Evolutionary conservation across 2,329 filamentous ascomycete species (phyloP), one percentile per base, ranked within the genome.

Genomic region (Aspergillus awamori): DNA sequence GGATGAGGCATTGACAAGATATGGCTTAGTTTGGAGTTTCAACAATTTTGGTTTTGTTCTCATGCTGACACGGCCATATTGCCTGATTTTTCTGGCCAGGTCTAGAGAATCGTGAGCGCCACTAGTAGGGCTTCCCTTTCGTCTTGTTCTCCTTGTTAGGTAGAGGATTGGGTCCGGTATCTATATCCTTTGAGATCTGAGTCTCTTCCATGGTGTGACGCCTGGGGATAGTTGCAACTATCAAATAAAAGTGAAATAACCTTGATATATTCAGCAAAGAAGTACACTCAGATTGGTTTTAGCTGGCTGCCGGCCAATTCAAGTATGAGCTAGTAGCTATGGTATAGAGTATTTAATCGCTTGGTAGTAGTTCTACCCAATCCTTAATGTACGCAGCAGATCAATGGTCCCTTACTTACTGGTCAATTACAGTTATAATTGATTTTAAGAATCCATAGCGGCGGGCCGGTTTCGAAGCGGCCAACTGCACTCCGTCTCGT

Each of bases 11-110:
- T 24, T 15, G 33, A 20, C 33, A 47, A 52, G 56, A 24, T 47
- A 41, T 65, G 62, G 59, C 57, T 52, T 59, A 13, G 66, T 63
- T 67, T 64, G 51, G 66, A 65, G 64, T 60, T 64, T 66, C 49
- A 57, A 63, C 58, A 60, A 49, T 65, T 62, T 59, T 58, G 47
- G 26, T 63, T 63, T 63, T 36, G 57, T 67, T 65, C 66, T 60
- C 59, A 70, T 70, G 70, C 48, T 57, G 65, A 58, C 55, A 63
- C n/a, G 54, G 45, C 51, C 30, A 53, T 43, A 48, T 15, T 24
- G 47, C 26, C 36, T 39, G 36, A n/a, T 24, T 13, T 24, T 45
- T 33, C 28, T 22, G 54, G 30, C 45, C n/a, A 24, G 22, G 17
- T 52, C n/a, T 43, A 13, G 28, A 53, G 24, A 15, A 33, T 24